phyloP scores from a whole-genome alignment of 1,139 yeast genomes.

The Yamadazyma songkhlaensis region DNA sequence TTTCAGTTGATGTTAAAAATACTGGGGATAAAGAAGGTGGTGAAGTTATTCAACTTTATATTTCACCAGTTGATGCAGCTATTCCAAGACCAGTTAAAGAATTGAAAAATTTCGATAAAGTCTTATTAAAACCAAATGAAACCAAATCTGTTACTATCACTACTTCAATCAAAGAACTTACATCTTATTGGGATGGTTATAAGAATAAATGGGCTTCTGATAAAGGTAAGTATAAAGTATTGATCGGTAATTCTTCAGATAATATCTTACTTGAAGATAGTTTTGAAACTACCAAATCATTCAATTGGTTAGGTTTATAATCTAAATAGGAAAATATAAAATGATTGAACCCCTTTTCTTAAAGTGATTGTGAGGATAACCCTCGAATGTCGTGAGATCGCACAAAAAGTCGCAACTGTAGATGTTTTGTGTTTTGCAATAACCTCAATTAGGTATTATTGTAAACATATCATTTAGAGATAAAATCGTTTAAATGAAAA shows the following conservation, averaged over 20 bases:
- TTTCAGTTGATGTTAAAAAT: slow-evolving; percentile 40
- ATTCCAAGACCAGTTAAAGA: slow-evolving; percentile 55
- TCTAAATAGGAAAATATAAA: background rate
- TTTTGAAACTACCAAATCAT: slow-evolving; percentile 28
- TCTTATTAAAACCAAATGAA: slow-evolving; percentile 40
- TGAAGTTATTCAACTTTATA: slow-evolving; percentile 48
- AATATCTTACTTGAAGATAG: slow-evolving; percentile 26
- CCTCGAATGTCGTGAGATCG: background rate
- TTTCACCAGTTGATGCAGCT: slow-evolving; percentile 35
- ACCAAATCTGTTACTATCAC: slow-evolving; percentile 30
- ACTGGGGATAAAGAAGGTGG: slow-evolving; percentile 40
- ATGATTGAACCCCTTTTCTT: background rate
- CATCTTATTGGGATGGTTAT: slow-evolving; percentile 53
- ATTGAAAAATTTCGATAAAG: slow-evolving; percentile 53
- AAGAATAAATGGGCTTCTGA: slow-evolving; percentile 50
- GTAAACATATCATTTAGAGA: slow-evolving; percentile 4
- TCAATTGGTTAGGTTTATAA: slow-evolving; percentile 22
- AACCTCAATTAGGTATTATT: slow-evolving; percentile 3
- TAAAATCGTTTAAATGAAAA: slow-evolving; percentile 5
- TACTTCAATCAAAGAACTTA: slow-evolving; percentile 46
- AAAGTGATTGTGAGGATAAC: too few species aligned
- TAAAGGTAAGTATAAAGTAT: slow-evolving; percentile 46
- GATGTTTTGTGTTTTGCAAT: slow-evolving; percentile 1
- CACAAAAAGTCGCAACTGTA: slow-evolving; percentile 1
- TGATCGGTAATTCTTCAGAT: slow-evolving; percentile 39